Conservation (phyloP, 257 asterid species). For the Ilex asprella region DNA sequence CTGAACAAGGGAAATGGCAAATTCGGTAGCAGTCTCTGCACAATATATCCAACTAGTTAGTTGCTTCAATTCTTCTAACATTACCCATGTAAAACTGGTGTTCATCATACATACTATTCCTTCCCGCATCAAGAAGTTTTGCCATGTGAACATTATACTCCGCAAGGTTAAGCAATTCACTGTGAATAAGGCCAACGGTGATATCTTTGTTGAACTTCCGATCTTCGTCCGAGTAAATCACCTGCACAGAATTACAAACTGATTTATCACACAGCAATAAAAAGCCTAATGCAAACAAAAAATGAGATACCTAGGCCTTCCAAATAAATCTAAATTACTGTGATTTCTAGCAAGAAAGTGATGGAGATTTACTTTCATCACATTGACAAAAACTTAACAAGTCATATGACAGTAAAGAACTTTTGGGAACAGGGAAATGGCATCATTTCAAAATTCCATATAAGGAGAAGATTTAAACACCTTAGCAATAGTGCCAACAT, state of each 20-base stretch:
- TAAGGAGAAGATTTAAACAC: no score
- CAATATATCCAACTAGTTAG: conserved; percentile 17
- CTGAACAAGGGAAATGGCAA: conserved; percentile 79
- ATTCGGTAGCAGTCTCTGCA: conserved; percentile 94
- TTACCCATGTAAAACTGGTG: conserved; percentile 13
- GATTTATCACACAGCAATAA: neutral
- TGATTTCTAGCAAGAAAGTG: no score
- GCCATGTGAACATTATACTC: conserved; percentile 98
- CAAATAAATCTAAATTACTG: no score
- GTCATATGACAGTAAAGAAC: no score
- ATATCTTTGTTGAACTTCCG: conserved; percentile 86
- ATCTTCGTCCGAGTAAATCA: conserved; percentile 86
- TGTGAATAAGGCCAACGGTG: conserved; percentile 69
- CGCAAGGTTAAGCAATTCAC: conserved; percentile 78
- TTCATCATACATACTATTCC: conserved; percentile 66
- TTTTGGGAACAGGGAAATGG: no score
- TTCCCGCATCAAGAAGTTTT: conserved; percentile 87
- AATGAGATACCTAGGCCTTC: no score
- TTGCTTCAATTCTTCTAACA: neutral
- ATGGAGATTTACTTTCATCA: no score
- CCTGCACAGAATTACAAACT: conserved; percentile 35
- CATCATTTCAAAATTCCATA: no score
- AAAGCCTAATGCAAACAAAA: neutral
- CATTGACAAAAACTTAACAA: no score
- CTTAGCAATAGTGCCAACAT: no score